Evolutionary conservation across 371 early-diverging fungal genomes (phyloP).

Genomic region (Syncephalastrum sp.): DNA sequence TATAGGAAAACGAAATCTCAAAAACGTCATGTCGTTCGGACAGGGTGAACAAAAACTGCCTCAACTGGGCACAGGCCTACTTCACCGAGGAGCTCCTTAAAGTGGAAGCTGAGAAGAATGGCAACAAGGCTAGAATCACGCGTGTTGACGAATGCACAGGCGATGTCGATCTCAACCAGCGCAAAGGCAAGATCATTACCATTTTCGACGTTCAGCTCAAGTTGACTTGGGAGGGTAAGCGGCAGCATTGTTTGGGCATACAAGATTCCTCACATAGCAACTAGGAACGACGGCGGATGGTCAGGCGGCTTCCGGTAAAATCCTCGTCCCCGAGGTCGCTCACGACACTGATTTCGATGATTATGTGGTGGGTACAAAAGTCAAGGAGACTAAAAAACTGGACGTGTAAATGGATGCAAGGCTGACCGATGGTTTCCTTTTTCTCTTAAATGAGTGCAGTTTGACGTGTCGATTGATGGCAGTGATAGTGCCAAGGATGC

Average conservation of each 20-base stretch:
- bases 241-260: background rate
- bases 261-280: background rate
- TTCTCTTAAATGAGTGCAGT: constrained; percentile 38
- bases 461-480: constrained; percentile 70
- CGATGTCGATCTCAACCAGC: constrained; percentile 83
- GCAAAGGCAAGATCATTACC: constrained; percentile 86
- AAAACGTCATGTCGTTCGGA: background rate
- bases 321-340: constrained; percentile 88
- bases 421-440: background rate
- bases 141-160: constrained; percentile 62
- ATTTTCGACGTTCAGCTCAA: constrained; percentile 75
- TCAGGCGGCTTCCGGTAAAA: constrained; percentile 69
- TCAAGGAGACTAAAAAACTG: background rate
- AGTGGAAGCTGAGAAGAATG: constrained; percentile 42
- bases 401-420: background rate
- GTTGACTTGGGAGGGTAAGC: constrained; percentile 73
- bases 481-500: constrained; percentile 59
- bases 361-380: constrained; percentile 61
- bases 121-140: constrained; percentile 50
- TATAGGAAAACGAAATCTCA: background rate
- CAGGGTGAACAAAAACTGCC: constrained; percentile 88
- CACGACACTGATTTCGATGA: constrained; percentile 86
- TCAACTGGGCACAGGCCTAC: constrained; percentile 77
- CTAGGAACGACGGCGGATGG: constrained; percentile 64
- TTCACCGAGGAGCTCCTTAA: constrained; percentile 57